Conservation (phyloP, 176 grass and related monocot species). For the Bothriochloa decipiens region DNA sequence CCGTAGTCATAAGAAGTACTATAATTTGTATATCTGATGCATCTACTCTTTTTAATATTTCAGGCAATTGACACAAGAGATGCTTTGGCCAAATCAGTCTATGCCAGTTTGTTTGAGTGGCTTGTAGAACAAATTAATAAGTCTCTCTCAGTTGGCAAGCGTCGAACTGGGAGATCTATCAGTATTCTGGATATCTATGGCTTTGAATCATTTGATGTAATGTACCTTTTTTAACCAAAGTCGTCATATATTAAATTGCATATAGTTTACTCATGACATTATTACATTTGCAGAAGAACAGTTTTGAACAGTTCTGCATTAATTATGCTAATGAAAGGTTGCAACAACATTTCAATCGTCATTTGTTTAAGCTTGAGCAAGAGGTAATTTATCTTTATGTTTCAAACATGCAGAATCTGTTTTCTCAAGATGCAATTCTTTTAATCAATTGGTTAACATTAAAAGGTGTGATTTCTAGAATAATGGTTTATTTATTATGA, state of each 20-base stretch:
- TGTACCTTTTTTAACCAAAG: slow-evolving; percentile 32
- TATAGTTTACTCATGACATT: slow-evolving; percentile 39
- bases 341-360: slow-evolving; percentile 98
- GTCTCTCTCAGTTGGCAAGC: slow-evolving; percentile 85
- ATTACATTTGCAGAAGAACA: slow-evolving; percentile 72
- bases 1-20: slow-evolving; percentile 8
- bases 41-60: slow-evolving; percentile 39
- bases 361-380: slow-evolving; percentile 98
- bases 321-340: slow-evolving; percentile 99
- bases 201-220: slow-evolving; percentile 97
- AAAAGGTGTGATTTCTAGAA: background rate
- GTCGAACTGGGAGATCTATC: slow-evolving; percentile 90
- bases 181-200: slow-evolving; percentile 99
- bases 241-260: slow-evolving; percentile 32
- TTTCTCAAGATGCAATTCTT: background rate
- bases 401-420: slow-evolving; percentile 29
- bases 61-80: slow-evolving; percentile 96
- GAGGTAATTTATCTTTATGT: slow-evolving; percentile 54
- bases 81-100: slow-evolving; percentile 90
- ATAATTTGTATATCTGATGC: slow-evolving; percentile 35
- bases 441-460: slow-evolving; percentile 20
- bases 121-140: slow-evolving; percentile 98
- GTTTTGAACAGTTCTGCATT: slow-evolving; percentile 99
- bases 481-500: slow-evolving; percentile 13
- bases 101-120: slow-evolving; percentile 97